These are phyloP conservation scores for Apiospora arundinis DNA, from an alignment of 2,329 filamentous ascomycete genomes.

Conservation along the genomic window DNA sequence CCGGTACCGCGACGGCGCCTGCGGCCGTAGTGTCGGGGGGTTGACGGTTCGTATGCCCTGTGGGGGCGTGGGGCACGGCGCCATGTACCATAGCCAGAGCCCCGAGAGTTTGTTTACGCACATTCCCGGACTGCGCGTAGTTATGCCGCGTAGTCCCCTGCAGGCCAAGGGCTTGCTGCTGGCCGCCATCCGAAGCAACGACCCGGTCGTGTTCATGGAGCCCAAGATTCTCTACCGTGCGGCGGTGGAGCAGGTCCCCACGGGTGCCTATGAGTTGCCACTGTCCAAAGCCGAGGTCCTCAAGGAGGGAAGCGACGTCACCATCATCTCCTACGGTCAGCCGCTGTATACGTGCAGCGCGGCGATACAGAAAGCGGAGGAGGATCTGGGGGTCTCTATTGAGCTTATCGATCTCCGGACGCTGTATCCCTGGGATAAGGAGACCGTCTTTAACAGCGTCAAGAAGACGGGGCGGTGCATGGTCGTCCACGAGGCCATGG, in stretches of 20 bases:
- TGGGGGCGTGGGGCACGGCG: conserved; percentile 89
- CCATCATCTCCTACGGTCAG: conserved; percentile 87
- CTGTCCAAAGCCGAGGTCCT: conserved; percentile 85
- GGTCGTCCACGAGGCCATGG: conserved; percentile 91
- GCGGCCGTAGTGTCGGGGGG: conserved; percentile 71
- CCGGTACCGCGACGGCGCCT: conserved; percentile 73
- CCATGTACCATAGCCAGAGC: conserved; percentile 85
- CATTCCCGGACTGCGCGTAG: conserved; percentile 82
- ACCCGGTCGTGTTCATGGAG: conserved; percentile 92
- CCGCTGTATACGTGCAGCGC: conserved; percentile 83
- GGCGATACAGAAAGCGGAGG: conserved; percentile 76
- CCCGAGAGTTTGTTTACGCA: conserved; percentile 90
- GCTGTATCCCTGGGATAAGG: conserved; percentile 89
- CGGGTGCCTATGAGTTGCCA: conserved; percentile 80
- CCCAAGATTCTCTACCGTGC: conserved; percentile 93
- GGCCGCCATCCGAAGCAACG: conserved; percentile 77
- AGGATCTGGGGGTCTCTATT: conserved; percentile 77
- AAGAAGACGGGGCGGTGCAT: conserved; percentile 85
- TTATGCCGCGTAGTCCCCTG: conserved; percentile 83
- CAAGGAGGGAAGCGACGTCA: conserved; percentile 80
- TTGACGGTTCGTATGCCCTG: conserved; percentile 90
- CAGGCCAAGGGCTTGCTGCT: conserved; percentile 90
- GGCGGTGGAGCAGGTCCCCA: conserved; percentile 88
- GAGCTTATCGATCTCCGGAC: conserved; percentile 90
- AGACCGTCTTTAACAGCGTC: conserved; percentile 81